Evolutionary conservation across 108 stramenopile species (phyloP), one percentile per base, ranked within the genome.

Genomic region (Nannochloropsis oceanica): DNA sequence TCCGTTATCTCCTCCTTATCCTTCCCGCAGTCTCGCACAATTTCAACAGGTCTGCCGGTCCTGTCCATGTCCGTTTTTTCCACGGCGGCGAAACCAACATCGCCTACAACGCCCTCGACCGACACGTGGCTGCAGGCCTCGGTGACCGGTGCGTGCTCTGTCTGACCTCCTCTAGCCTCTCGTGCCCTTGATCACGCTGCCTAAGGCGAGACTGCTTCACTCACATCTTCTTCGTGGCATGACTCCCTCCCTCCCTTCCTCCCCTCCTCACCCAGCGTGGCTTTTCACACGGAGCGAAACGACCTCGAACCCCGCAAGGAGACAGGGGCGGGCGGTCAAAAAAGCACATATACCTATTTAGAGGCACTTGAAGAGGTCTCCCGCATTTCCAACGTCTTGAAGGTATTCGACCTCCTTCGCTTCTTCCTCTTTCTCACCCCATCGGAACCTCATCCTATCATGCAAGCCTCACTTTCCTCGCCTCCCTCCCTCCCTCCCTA

Each of bases 31-130:
- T 50, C 46, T 50, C 46, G 14, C 24, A n/a, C 26, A 82, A 82
- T 34, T 86, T 86, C 42, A 24, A 86, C 22, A 24, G 43, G 27
- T 42, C 81, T 26, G 34, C 26, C 9, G 81, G 81, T 11, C 27
- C 81, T 8, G 22, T 82, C 59, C 11, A 3, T 8, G 81, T 42
- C 8, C 5, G 14, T 24, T 82, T 27, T 50, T 88, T 85, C 44
- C 12, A 83, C 13, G 88, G 81, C 0, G 84, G 84, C 20, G 73
- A 24, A 27, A 79, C 82, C 83, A 96, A 96, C 87, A 86, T 93
- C 18, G 91, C 90, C 86, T 94, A 94, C 93, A 96, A 96, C 79
- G 94, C 94, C 24, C 85, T 96, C 11, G 96, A 96, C 87, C 91
- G 96, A 13, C 94, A 95, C 85, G 89, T 91, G 27, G 81, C 85